Percentiles rank a stretch among this genome's conserved stretches.
phyloP scores from a whole-genome alignment of 2,329 filamentous ascomycete genomes.

The Dactylellina cionopaga region DNA sequence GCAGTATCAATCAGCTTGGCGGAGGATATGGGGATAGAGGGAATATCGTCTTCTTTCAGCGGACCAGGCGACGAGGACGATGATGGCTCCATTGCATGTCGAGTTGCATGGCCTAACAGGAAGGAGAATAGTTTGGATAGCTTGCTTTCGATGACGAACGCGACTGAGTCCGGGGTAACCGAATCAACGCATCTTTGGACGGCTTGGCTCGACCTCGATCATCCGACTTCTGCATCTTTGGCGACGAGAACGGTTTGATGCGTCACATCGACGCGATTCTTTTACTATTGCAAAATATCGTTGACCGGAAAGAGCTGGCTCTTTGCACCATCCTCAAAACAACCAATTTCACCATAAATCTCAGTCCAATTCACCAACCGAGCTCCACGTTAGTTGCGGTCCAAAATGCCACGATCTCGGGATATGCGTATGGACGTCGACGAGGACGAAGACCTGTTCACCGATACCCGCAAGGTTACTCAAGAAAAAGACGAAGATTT shows the following conservation, averaged over 20 bases:
- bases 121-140: too few species aligned
- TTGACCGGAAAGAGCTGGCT: slow-evolving; percentile 2
- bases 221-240: slow-evolving; percentile 17
- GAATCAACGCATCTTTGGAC: neutral
- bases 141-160: slow-evolving; percentile 20
- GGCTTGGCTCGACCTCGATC: too few species aligned
- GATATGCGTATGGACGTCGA: slow-evolving; percentile 46
- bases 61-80: slow-evolving; percentile 43
- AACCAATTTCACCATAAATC: neutral
- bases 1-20: slow-evolving; percentile 41
- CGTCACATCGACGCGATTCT: slow-evolving; percentile 23
- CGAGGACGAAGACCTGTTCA: slow-evolving; percentile 53
- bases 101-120: slow-evolving; percentile 9
- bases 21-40: slow-evolving; percentile 34
- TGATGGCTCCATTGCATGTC: slow-evolving; percentile 45
- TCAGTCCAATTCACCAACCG: neutral
- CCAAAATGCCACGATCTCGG: slow-evolving; percentile 38
- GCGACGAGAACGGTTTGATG: slow-evolving; percentile 12
- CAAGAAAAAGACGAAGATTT: slow-evolving; percentile 53
- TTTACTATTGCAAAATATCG: neutral
- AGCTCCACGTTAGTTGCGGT: too few species aligned
- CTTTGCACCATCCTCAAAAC: neutral
- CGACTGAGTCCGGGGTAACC: slow-evolving; percentile 37
- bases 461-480: slow-evolving; percentile 34
- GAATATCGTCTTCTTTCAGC: slow-evolving; percentile 48